phyloP scores from a whole-genome alignment of 2,329 filamentous ascomycete species.

The Pseudogymnoascus sp. region DNA sequence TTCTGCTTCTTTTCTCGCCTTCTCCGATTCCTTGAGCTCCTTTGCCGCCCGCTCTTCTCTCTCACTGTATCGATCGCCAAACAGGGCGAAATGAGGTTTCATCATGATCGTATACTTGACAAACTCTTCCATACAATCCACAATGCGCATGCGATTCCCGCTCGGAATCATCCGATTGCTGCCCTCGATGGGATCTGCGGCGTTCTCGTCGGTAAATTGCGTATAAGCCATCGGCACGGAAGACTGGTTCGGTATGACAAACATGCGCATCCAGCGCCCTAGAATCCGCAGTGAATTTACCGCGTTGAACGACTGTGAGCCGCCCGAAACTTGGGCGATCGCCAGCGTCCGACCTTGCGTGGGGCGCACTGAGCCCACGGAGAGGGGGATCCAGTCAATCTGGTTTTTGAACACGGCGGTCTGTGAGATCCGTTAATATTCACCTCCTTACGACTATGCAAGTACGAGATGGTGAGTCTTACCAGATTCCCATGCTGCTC shows the following conservation, averaged over 20 bases:
- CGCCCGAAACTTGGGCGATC: slow-evolving; percentile 54
- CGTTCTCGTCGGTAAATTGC: slow-evolving; percentile 44
- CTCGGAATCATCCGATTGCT: slow-evolving; percentile 46
- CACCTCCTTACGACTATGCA: neutral
- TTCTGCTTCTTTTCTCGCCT: slow-evolving; percentile 94
- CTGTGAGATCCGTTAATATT: slow-evolving; percentile 24
- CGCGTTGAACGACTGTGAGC: slow-evolving; percentile 59
- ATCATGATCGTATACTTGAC: slow-evolving; percentile 61
- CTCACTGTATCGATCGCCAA: slow-evolving; percentile 56
- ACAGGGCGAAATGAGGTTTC: slow-evolving; percentile 51
- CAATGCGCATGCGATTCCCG: slow-evolving; percentile 49
- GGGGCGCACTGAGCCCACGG: slow-evolving; percentile 51
- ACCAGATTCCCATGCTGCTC: slow-evolving; percentile 60
- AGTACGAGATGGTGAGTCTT: slow-evolving; percentile 16
- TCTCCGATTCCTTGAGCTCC: slow-evolving; percentile 9
- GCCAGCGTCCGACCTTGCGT: slow-evolving; percentile 58
- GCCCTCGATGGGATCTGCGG: slow-evolving; percentile 21
- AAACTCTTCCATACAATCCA: slow-evolving; percentile 63
- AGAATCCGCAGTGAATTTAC: slow-evolving; percentile 58
- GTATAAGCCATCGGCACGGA: slow-evolving; percentile 56
- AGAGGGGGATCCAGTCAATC: slow-evolving; percentile 61
- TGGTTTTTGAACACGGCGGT: slow-evolving; percentile 62
- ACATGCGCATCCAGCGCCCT: slow-evolving; percentile 64
- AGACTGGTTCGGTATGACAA: slow-evolving; percentile 57
- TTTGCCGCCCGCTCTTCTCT: slow-evolving; percentile 34